Evolutionary conservation across 345 rosid species (phyloP).

Genomic region (Psidium friedrichsthalianum): DNA sequence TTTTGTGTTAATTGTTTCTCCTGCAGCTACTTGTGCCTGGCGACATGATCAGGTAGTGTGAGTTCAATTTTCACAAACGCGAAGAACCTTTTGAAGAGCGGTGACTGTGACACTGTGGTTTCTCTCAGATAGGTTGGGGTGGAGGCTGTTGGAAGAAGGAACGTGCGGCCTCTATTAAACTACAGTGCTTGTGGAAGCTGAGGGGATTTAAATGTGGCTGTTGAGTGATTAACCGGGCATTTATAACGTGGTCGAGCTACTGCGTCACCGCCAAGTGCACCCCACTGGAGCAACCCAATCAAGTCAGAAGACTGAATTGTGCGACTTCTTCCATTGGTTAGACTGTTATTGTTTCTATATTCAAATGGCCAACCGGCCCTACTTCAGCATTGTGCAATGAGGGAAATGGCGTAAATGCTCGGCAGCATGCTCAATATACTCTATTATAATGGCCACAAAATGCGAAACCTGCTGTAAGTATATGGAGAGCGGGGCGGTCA

Average conservation of each 20-base stretch:
- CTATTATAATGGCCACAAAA: not conserved
- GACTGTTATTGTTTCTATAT: not conserved
- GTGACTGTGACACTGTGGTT: not conserved
- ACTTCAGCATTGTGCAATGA: no score
- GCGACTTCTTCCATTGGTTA: constrained; percentile 73
- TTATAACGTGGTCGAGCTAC: constrained; percentile 40
- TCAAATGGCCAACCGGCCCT: not conserved
- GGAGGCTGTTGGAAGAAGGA: constrained; percentile 76
- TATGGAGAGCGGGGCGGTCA: not conserved
- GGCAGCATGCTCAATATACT: not conserved
- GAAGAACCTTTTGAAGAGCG: not conserved
- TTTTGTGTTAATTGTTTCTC: not conserved
- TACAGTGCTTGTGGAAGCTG: constrained; percentile 84
- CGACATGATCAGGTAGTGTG: not conserved
- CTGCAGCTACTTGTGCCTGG: not conserved
- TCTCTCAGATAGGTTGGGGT: constrained; percentile 53
- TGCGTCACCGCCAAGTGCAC: constrained; percentile 70
- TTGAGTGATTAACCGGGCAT: constrained; percentile 81
- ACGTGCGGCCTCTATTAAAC: constrained; percentile 57
- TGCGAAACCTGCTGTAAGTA: not conserved
- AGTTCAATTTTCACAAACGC: not conserved
- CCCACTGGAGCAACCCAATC: constrained; percentile 58
- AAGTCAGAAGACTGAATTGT: constrained; percentile 83
- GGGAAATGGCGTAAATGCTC: not conserved
- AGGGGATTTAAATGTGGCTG: constrained; percentile 65